Evolutionary conservation across 2,329 filamentous ascomycete genomes (phyloP), one percentile per base, ranked within the genome.

Genomic region (Biscogniauxia sp.): DNA sequence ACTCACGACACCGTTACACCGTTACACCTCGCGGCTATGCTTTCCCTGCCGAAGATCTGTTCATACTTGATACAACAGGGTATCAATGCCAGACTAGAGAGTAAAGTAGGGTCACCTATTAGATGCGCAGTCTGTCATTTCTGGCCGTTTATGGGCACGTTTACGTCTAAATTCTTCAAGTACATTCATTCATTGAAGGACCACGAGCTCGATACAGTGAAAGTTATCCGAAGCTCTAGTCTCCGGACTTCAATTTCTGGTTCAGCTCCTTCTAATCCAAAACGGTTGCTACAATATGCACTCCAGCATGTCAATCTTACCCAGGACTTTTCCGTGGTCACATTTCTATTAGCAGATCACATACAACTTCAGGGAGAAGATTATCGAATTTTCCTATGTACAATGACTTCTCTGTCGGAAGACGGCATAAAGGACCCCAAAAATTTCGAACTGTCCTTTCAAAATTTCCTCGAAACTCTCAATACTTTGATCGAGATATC

Each of bases 91-190:
- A 17, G 45, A 20, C 25, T 23, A n/a, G 7, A 52, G 8, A 58
- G 55, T 41, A 55, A 32, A n/a, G n/a, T 58, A 5, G 55, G 59
- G 17, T 57, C 55, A 8, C 59, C 55, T 23, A 32, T 61, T 2
- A 52, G 57, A 50, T 61, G 59, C 6, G 59, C 59, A 1, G 26
- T 50, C n/a, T n/a, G n/a, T n/a, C n/a, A n/a, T n/a, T n/a, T n/a
- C n/a, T n/a, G n/a, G n/a, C n/a, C n/a, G n/a, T n/a, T n/a, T n/a
- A n/a, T n/a, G n/a, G n/a, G n/a, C n/a, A n/a, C n/a, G n/a, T n/a
- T n/a, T n/a, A n/a, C n/a, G n/a, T n/a, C n/a, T n/a, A n/a, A n/a
- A n/a, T n/a, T n/a, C n/a, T n/a, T n/a, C n/a, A n/a, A n/a, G n/a
- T n/a, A n/a, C n/a, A n/a, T n/a, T n/a, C n/a, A n/a, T n/a, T n/a